Conservation (phyloP, 192 early-diverging fungal genomes). For the Rhizophlyctis rosea region DNA sequence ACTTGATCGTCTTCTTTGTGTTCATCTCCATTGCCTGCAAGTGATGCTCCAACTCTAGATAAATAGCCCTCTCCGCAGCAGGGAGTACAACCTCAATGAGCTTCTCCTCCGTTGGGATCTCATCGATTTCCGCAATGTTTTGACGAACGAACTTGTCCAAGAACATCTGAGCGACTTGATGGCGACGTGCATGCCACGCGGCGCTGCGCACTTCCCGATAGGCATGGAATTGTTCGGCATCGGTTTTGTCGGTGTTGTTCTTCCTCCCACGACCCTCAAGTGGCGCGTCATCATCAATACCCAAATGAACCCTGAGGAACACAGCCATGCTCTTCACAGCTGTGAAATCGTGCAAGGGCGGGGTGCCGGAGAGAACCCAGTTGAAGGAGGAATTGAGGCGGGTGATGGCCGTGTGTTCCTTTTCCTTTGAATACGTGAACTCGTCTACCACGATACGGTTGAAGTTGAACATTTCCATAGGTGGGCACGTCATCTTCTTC, state of each 20-base stretch:
- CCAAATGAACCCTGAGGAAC: constrained; percentile 43
- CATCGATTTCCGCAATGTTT: constrained; percentile 48
- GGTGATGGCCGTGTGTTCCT: constrained; percentile 30
- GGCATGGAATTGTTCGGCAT: constrained; percentile 38
- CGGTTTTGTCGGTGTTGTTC: constrained; percentile 25
- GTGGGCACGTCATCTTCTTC: constrained; percentile 35
- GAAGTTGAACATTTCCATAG: constrained; percentile 44
- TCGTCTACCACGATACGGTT: constrained; percentile 48
- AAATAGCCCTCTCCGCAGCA: constrained; percentile 41
- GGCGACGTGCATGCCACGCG: constrained; percentile 42
- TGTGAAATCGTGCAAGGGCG: constrained; percentile 37
- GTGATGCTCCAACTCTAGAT: constrained; percentile 47
- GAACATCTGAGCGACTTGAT: constrained; percentile 39
- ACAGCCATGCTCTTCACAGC: constrained; percentile 41
- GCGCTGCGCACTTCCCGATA: constrained; percentile 37
- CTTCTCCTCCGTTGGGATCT: constrained; percentile 34
- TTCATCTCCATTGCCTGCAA: constrained; percentile 43
- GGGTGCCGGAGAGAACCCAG: constrained; percentile 46
- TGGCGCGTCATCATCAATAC: constrained; percentile 34
- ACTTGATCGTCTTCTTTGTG: constrained; percentile 31
- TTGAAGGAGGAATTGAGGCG: constrained; percentile 17
- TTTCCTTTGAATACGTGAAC: constrained; percentile 40
- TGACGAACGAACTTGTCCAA: constrained; percentile 42
- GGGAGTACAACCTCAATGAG: constrained; percentile 25
- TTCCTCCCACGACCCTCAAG: constrained; percentile 16